A percentile compares a stretch with the other conserved stretches of the same genome.
Evolutionary conservation across 139 green algal species (phyloP).

Genomic region (Ettlia oleoabundans): DNA sequence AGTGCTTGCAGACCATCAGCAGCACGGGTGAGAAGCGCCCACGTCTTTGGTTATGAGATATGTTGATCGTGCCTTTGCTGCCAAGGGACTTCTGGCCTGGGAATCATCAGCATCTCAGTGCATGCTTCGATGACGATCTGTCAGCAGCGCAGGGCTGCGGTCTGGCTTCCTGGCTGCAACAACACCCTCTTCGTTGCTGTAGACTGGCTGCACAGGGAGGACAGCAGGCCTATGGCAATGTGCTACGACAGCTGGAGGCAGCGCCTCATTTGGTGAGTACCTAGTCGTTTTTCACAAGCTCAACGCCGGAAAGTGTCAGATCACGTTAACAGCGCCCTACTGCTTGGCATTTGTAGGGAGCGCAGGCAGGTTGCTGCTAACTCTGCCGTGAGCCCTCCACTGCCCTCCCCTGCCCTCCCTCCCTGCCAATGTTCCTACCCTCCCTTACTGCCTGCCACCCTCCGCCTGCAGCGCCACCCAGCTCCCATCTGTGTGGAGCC

Average conservation of each 20-base stretch:
- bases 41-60: too few relatives aligned
- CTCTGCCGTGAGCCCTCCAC: background rate
- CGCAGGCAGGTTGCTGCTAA: background rate
- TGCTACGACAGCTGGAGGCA: slow-evolving; percentile 64
- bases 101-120: too few relatives aligned
- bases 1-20: slow-evolving; percentile 79
- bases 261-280: slow-evolving; percentile 64
- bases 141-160: too few relatives aligned
- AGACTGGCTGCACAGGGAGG: slow-evolving; percentile 70
- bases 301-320: too few relatives aligned
- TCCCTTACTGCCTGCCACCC: background rate
- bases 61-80: too few relatives aligned
- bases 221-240: slow-evolving; percentile 63
- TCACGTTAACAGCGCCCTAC: slow-evolving; percentile 46
- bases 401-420: too few relatives aligned
- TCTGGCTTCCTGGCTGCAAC: too few relatives aligned
- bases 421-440: background rate
- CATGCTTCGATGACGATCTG: too few relatives aligned
- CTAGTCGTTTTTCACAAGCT: too few relatives aligned
- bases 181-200: slow-evolving; percentile 36
- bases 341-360: background rate
- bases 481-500: background rate
- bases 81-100: too few relatives aligned
- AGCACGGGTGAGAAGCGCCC: background rate
- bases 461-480: background rate